Percentiles rank a stretch among this genome's conserved stretches.
Evolutionary conservation across 202 grass and related monocot species (phyloP).

Genomic region (Carex arenaria): DNA sequence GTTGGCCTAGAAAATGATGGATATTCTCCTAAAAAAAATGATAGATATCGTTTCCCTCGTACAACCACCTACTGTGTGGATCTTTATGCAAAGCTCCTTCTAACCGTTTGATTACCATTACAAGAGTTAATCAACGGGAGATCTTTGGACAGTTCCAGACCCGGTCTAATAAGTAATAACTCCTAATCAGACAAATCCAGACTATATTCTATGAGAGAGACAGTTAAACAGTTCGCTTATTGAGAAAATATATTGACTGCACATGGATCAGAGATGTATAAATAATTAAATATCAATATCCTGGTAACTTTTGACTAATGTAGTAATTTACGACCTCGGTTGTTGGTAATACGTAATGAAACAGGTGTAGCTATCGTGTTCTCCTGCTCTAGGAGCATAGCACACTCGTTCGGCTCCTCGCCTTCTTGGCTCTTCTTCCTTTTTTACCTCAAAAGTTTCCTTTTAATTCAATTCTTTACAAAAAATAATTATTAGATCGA

Average conservation of each 20-base stretch:
- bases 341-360: background rate
- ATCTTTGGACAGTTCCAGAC: background rate
- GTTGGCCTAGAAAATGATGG: background rate
- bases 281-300: background rate
- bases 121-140: background rate
- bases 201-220: background rate
- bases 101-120: background rate
- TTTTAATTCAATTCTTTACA: conserved; percentile 4
- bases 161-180: background rate
- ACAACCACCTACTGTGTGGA: background rate
- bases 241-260: background rate
- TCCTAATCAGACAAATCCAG: background rate
- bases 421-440: conserved; percentile 13
- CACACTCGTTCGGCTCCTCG: conserved; percentile 19
- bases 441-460: conserved; percentile 12
- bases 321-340: background rate
- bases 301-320: background rate
- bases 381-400: conserved; percentile 26
- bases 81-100: background rate
- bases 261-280: background rate
- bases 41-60: background rate
- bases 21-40: background rate
- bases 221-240: conserved; percentile 13
- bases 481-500: background rate
- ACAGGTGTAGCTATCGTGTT: background rate